phyloP scores from a whole-genome alignment of 345 rosid genomes.

The Alliaria petiolata region DNA sequence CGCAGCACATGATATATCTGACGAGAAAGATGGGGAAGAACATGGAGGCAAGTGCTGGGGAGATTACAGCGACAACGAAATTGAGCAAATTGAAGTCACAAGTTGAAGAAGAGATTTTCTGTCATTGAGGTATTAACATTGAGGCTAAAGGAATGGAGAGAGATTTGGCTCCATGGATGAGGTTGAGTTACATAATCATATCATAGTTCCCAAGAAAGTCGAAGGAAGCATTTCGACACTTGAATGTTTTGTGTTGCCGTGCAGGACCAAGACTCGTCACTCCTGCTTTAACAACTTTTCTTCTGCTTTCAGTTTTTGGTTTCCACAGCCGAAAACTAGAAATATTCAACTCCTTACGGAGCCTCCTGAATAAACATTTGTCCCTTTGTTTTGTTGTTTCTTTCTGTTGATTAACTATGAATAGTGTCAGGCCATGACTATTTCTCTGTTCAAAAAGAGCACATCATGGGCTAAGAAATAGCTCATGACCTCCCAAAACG shows the following conservation, averaged over 20 bases:
- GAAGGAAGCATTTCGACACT: neutral
- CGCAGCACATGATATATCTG: constrained; percentile 36
- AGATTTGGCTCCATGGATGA: constrained; percentile 21
- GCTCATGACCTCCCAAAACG: neutral
- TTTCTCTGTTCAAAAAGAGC: neutral
- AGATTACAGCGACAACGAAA: constrained; percentile 74
- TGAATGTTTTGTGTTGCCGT: constrained; percentile 18
- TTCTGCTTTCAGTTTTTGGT: constrained; percentile 20
- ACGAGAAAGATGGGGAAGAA: constrained; percentile 33
- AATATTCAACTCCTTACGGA: constrained; percentile 6
- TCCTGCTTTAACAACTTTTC: constrained; percentile 17
- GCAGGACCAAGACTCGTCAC: constrained; percentile 12
- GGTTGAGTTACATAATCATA: constrained; percentile 13
- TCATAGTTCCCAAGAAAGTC: constrained; percentile 2
- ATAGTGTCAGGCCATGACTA: neutral
- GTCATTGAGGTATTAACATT: constrained; percentile 25
- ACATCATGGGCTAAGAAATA: neutral
- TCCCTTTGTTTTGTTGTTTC: neutral
- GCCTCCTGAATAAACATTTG: constrained; percentile 3
- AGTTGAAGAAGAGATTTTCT: constrained; percentile 37
- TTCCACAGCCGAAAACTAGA: constrained; percentile 18
- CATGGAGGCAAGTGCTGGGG: constrained; percentile 72
- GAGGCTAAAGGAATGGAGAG: constrained; percentile 28
- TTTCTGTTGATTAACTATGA: neutral
- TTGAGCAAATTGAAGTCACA: constrained; percentile 59